Conservation (phyloP, 352 stramenopile species). For the Globisporangium nunn region DNA sequence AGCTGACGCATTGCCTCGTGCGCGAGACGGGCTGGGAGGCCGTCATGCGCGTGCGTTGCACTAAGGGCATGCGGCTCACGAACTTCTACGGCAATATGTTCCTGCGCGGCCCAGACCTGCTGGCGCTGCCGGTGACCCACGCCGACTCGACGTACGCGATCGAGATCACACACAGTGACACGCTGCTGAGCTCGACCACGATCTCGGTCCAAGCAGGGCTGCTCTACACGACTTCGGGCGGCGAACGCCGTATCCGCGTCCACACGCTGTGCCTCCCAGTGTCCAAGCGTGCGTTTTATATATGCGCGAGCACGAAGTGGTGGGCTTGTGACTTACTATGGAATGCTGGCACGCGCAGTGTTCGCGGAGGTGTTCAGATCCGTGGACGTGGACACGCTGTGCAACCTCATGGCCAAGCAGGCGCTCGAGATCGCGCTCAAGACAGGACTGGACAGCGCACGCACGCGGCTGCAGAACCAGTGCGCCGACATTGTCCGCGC, state of each 20-base stretch:
- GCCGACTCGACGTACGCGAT: slow-evolving; percentile 95
- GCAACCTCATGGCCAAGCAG: slow-evolving; percentile 93
- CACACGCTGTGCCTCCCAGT: slow-evolving; percentile 96
- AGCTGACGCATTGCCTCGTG: slow-evolving; percentile 90
- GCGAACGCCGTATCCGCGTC: slow-evolving; percentile 96
- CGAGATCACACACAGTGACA: slow-evolving; percentile 96
- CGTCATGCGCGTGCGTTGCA: slow-evolving; percentile 96
- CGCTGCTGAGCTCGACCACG: slow-evolving; percentile 88
- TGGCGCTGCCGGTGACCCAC: slow-evolving; percentile 95
- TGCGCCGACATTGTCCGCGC: slow-evolving; percentile 92
- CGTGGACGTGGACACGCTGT: slow-evolving; percentile 91
- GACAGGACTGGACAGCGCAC: slow-evolving; percentile 91
- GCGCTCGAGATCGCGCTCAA: slow-evolving; percentile 94
- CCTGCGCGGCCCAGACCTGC: slow-evolving; percentile 94
- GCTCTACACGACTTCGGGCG: slow-evolving; percentile 96
- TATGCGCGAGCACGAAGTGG: too few relatives aligned
- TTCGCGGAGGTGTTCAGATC: slow-evolving; percentile 89
- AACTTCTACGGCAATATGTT: slow-evolving; percentile 99
- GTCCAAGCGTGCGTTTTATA: slow-evolving; percentile 55
- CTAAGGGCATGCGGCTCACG: slow-evolving; percentile 94
- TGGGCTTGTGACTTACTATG: too few relatives aligned
- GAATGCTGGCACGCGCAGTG: slow-evolving; percentile 30
- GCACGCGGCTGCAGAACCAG: slow-evolving; percentile 87
- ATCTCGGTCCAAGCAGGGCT: slow-evolving; percentile 96
- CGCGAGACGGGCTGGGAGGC: slow-evolving; percentile 93